A percentile compares a stretch with the other conserved stretches of the same genome.
Evolutionary conservation across 1,284 basidiomycete genomes (phyloP).

Genomic region (Gastroboletus turbinatus): DNA sequence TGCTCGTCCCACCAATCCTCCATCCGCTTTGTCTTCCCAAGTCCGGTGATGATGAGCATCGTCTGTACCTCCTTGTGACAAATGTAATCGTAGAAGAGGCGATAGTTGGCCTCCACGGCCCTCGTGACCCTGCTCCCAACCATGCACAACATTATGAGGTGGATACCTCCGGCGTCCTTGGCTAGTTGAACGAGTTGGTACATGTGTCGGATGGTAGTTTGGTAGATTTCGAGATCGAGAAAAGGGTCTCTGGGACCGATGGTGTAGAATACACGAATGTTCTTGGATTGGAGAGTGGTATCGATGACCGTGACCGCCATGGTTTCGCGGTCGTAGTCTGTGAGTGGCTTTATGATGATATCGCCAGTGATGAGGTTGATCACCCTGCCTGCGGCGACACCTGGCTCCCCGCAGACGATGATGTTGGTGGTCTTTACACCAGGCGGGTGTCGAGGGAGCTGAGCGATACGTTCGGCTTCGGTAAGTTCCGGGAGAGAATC

Average conservation of each 20-base stretch:
- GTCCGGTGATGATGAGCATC: constrained; percentile 30
- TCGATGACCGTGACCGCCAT: constrained; percentile 26
- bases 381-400: constrained; percentile 22
- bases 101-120: constrained; percentile 24
- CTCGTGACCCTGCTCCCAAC: constrained; percentile 22
- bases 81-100: constrained; percentile 22
- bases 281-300: constrained; percentile 18
- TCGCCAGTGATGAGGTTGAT: constrained; percentile 20
- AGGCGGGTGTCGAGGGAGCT: constrained; percentile 22
- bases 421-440: constrained; percentile 27
- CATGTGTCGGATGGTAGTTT: constrained; percentile 19
- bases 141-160: constrained; percentile 31
- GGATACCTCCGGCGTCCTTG: constrained; percentile 21
- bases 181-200: constrained; percentile 19
- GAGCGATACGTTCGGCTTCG: constrained; percentile 21
- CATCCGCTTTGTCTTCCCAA: constrained; percentile 28
- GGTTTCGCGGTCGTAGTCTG: constrained; percentile 24
- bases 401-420: constrained; percentile 32
- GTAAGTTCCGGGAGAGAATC: constrained; percentile 3
- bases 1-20: constrained; percentile 33
- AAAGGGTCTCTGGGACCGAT: constrained; percentile 25
- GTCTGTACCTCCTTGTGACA: constrained; percentile 24
- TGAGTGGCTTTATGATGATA: constrained; percentile 27
- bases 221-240: constrained; percentile 20
- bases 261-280: constrained; percentile 24